phyloP scores from a whole-genome alignment of 2,329 filamentous ascomycete genomes.

The Exserohilum turcica region DNA sequence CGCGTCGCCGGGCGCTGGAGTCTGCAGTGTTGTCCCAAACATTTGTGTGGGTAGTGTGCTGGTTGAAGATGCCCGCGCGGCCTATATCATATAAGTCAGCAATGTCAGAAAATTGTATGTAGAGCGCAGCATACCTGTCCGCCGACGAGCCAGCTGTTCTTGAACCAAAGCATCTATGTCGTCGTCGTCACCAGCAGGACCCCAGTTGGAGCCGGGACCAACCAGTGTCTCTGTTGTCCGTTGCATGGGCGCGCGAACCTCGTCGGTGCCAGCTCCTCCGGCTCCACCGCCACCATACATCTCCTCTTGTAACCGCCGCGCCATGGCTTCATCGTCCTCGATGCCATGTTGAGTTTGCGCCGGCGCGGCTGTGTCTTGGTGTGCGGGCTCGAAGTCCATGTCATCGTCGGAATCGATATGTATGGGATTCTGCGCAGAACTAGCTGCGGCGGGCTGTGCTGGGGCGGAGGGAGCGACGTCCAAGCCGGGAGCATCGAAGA shows the following conservation, averaged over 20 bases:
- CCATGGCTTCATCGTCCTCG: constrained; percentile 93
- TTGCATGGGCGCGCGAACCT: constrained; percentile 88
- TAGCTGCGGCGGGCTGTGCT: constrained; percentile 41
- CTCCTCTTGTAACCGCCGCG: constrained; percentile 87
- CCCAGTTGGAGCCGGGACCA: constrained; percentile 67
- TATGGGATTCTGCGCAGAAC: constrained; percentile 63
- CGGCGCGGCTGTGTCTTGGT: constrained; percentile 33
- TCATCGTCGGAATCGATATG: constrained; percentile 80
- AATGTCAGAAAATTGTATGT: constrained; percentile 20
- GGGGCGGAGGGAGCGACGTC: constrained; percentile 53
- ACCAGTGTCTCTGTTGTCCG: constrained; percentile 90
- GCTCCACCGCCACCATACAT: constrained; percentile 68
- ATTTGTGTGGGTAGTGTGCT: constrained; percentile 59
- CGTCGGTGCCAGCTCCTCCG: constrained; percentile 52
- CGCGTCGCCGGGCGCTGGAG: constrained; percentile 55
- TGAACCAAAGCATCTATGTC: constrained; percentile 66
- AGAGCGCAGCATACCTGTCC: constrained; percentile 29
- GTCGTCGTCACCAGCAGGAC: constrained; percentile 52
- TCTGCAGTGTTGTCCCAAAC: constrained; percentile 64
- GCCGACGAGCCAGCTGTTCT: constrained; percentile 64
- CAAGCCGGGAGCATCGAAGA: constrained; percentile 84
- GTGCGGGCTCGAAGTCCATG: constrained; percentile 54
- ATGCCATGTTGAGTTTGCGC: constrained; percentile 48
- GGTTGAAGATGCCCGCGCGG: constrained; percentile 71
- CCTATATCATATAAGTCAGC: constrained; percentile 37